phyloP scores from a whole-genome alignment of 2,329 filamentous ascomycete species.

The Chaetomiaceae sp. region DNA sequence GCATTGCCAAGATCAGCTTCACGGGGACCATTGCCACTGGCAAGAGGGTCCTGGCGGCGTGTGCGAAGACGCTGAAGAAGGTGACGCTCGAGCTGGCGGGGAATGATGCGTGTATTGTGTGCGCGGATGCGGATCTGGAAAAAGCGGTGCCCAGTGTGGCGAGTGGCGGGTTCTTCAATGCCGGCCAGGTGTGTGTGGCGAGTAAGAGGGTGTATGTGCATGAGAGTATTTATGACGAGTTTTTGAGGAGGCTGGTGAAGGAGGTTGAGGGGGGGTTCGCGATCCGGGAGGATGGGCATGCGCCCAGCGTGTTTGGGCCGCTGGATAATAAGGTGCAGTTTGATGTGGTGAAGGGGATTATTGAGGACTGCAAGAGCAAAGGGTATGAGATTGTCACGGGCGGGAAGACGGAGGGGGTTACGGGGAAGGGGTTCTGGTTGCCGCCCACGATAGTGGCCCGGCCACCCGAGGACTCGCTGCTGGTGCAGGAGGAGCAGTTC shows the following conservation, averaged over 20 bases:
- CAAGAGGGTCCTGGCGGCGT: slow-evolving; percentile 34
- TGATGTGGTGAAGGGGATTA: slow-evolving; percentile 50
- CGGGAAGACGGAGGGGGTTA: slow-evolving; percentile 32
- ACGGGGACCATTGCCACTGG: slow-evolving; percentile 48
- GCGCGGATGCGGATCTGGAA: slow-evolving; percentile 45
- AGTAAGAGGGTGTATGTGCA: slow-evolving; percentile 57
- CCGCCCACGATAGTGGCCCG: slow-evolving; percentile 53
- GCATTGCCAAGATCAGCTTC: slow-evolving; percentile 52
- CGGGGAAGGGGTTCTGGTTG: slow-evolving; percentile 46
- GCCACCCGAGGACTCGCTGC: slow-evolving; percentile 47
- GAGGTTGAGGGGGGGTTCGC: slow-evolving; percentile 38
- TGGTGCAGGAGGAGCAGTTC: slow-evolving; percentile 56
- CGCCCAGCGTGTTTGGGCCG: slow-evolving; percentile 45
- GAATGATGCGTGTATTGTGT: slow-evolving; percentile 50
- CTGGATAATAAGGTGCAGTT: slow-evolving; percentile 62
- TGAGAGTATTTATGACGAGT: slow-evolving; percentile 51
- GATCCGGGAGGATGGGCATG: slow-evolving; percentile 29
- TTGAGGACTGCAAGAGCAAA: slow-evolving; percentile 49
- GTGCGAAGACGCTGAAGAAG: slow-evolving; percentile 46
- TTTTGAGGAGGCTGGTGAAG: slow-evolving; percentile 39
- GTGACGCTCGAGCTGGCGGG: slow-evolving; percentile 50
- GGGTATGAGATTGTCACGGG: slow-evolving; percentile 47
- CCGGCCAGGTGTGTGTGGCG: slow-evolving; percentile 50
- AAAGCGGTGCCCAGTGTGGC: slow-evolving; percentile 40
- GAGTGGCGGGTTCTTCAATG: slow-evolving; percentile 44